Percentiles rank a stretch among this genome's conserved stretches.
Evolutionary conservation across 768 basidiomycete species (phyloP).

Genomic region (Naganishia onofrii): DNA sequence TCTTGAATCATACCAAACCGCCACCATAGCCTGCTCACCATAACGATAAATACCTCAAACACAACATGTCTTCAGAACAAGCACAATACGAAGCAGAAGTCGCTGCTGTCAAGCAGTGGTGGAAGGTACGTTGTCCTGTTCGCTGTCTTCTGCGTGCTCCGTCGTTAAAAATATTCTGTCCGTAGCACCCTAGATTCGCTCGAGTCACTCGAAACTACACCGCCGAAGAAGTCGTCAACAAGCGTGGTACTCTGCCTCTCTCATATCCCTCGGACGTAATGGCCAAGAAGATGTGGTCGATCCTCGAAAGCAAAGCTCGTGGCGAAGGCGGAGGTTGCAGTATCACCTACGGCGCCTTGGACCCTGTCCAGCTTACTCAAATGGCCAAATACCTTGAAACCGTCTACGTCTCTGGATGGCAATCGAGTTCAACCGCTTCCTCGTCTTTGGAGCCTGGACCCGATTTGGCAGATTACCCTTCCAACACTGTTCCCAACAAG

Average conservation of each 20-base stretch:
- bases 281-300: slow-evolving; percentile 79
- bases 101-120: slow-evolving; percentile 81
- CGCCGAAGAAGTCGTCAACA: slow-evolving; percentile 86
- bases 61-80: slow-evolving; percentile 49
- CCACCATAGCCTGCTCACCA: too few species aligned
- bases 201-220: slow-evolving; percentile 87
- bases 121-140: slow-evolving; percentile 63
- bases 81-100: slow-evolving; percentile 75
- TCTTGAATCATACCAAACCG: too few species aligned
- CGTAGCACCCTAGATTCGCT: slow-evolving; percentile 80
- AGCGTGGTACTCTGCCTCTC: slow-evolving; percentile 81
- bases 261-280: slow-evolving; percentile 79
- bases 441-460: slow-evolving; percentile 95
- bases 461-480: slow-evolving; percentile 97
- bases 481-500: slow-evolving; percentile 97
- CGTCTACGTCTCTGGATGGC: slow-evolving; percentile 90
- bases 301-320: slow-evolving; percentile 70
- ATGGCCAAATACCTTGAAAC: slow-evolving; percentile 98
- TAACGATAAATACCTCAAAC: slow-evolving; percentile 13
- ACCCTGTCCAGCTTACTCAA: slow-evolving; percentile 95
- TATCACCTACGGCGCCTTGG: slow-evolving; percentile 99
- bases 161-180: background rate
- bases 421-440: slow-evolving; percentile 85
- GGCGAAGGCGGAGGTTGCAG: slow-evolving; percentile 56
- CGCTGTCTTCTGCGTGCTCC: background rate